Evolutionary conservation across 345 rosid species (phyloP).

Genomic region (Eucalyptus pauciflora): DNA sequence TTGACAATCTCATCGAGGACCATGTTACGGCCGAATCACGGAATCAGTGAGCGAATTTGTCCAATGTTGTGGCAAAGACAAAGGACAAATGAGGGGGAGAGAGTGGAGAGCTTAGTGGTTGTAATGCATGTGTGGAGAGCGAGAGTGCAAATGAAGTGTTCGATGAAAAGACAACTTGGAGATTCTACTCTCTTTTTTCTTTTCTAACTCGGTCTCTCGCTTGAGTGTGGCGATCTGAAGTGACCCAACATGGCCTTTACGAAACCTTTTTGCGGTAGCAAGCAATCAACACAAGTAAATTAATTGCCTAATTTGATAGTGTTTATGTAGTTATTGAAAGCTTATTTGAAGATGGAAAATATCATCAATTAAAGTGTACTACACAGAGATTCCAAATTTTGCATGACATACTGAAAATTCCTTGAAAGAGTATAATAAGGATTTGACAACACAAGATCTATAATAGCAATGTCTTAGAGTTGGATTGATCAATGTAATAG

Average conservation of each 20-base stretch:
- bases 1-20: neutral
- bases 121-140: neutral
- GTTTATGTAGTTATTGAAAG: neutral
- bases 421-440: neutral
- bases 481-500: neutral
- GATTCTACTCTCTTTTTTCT: neutral
- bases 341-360: neutral
- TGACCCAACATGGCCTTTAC: neutral
- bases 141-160: neutral
- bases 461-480: neutral
- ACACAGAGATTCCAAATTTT: neutral
- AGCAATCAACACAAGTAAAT: neutral
- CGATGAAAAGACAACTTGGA: neutral
- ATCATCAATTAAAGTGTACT: neutral
- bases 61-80: neutral
- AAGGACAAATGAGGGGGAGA: neutral
- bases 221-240: neutral
- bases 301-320: neutral
- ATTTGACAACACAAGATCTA: neutral
- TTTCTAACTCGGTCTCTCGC: neutral
- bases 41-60: neutral
- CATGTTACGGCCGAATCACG: neutral
- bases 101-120: neutral
- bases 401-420: neutral
- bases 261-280: neutral